Evolutionary conservation across 306 rosid genomes (phyloP).

Genomic region (Citrullus mucosospermus): DNA sequence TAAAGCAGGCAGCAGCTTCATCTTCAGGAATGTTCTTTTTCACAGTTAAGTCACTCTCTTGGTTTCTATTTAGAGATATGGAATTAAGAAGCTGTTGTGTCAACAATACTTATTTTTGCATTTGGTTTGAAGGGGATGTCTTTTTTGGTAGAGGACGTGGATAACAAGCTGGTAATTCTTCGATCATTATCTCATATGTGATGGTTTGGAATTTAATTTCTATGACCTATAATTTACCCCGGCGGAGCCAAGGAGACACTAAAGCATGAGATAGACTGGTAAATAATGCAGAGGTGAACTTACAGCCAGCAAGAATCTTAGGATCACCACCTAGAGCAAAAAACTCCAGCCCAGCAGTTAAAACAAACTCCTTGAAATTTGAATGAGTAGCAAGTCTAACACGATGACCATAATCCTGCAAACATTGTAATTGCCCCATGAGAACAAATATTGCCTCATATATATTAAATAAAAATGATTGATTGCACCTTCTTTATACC

Average conservation of each 20-base stretch:
- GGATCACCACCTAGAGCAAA: constrained; percentile 96
- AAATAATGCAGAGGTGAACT: constrained; percentile 13
- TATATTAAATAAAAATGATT: not conserved
- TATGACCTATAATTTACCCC: not conserved
- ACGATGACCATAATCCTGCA: constrained; percentile 99
- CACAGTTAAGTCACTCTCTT: not conserved
- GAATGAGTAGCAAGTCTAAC: constrained; percentile 96
- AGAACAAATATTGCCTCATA: not conserved
- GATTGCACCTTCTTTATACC: not conserved
- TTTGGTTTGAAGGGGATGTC: not conserved
- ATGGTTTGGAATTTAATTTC: not conserved
- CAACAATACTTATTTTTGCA: not conserved
- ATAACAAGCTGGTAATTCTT: not conserved
- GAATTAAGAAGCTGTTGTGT: not conserved
- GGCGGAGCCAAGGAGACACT: not conserved
- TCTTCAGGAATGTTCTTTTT: not conserved
- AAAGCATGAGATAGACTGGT: not conserved
- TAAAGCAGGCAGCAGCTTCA: not conserved
- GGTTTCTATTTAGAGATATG: not conserved
- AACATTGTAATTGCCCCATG: not conserved
- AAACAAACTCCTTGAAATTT: constrained; percentile 95
- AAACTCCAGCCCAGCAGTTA: constrained; percentile 98
- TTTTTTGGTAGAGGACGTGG: not conserved
- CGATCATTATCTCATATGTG: not conserved
- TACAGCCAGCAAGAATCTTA: constrained; percentile 96